Base-by-base conservation (phyloP, 768 basidiomycete species). In the Suillus clintonianus region DNA sequence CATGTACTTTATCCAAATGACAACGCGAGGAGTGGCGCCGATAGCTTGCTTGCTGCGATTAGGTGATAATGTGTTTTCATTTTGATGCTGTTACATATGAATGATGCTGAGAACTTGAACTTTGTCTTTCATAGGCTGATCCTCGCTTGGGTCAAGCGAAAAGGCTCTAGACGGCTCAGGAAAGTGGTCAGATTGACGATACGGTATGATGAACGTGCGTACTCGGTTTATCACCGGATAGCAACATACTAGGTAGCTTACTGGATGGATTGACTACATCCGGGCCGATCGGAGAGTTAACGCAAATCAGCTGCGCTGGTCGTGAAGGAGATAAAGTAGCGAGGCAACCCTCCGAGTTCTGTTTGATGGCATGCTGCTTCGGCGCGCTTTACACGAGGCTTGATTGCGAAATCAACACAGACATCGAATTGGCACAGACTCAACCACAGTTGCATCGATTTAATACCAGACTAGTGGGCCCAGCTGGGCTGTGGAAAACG, bases 311-410 rank as follows among this genome's bases (percentile, higher is more conserved):
- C 56, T 41, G 56, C 56, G 56, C 24, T 57, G 39, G 56, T 57
- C 39, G 56, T 42, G 39, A 57, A 41, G 56, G 56, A 57, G 56
- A 57, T 57, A 57, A 53, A 57, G 37, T 41, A 22, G 55, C 24
- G 55, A 56, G 24, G 55, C 55, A 56, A 56, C 55, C 39, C 55
- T 39, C 24, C 15, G 22, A 56, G 55, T 56, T 22, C 54, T 55
- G 54, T 37, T n/a, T 56, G 56, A 57, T 57, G 32, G n/a, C 56
- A 57, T 57, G 56, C 56, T 57, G 56, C 3, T 57, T 41, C 56
- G 41, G 56, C 56, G 39, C 56, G 56, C 17, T 30, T 57, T 57
- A 57, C 56, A 57, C 56, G 56, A 57, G 56, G 56, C 39, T 36
- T 39, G 37, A 56, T 56, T 56, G 37, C 8, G 22, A 22, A 39